phyloP scores from a whole-genome alignment of 352 stramenopile species.

The Phytophthora uliginosa region DNA sequence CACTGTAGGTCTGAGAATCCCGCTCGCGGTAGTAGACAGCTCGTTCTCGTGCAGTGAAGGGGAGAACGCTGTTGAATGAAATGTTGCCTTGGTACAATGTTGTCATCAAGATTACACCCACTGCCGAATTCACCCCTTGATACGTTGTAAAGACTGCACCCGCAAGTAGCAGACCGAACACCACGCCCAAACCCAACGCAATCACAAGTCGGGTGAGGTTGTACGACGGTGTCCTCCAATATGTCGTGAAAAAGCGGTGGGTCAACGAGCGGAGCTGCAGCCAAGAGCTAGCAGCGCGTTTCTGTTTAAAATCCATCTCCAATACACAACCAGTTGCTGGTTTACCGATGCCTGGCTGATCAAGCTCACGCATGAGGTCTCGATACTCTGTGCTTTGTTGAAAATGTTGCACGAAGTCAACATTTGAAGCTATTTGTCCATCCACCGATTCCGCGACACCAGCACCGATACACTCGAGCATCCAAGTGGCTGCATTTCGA shows the following conservation, averaged over 20 bases:
- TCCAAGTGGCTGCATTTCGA: background rate
- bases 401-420: background rate
- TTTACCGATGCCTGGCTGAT: background rate
- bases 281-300: slow-evolving; percentile 44
- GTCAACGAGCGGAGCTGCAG: slow-evolving; percentile 52
- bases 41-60: slow-evolving; percentile 18
- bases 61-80: slow-evolving; percentile 12
- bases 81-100: slow-evolving; percentile 25
- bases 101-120: slow-evolving; percentile 44
- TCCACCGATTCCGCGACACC: background rate
- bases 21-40: slow-evolving; percentile 20
- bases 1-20: slow-evolving; percentile 19
- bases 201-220: slow-evolving; percentile 84
- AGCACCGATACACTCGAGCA: background rate
- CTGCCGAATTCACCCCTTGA: slow-evolving; percentile 52
- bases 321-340: background rate
- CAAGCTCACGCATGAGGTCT: background rate
- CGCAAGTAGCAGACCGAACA: slow-evolving; percentile 81
- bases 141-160: slow-evolving; percentile 51
- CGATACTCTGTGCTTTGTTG: background rate
- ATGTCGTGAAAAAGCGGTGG: slow-evolving; percentile 56
- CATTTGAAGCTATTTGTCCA: background rate
- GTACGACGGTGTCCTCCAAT: slow-evolving; percentile 87
- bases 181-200: slow-evolving; percentile 72
- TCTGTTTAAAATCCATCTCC: slow-evolving; percentile 29